Evolutionary conservation across 208 protist genomes (phyloP).

Genomic region (Angomonas desouzai): DNA sequence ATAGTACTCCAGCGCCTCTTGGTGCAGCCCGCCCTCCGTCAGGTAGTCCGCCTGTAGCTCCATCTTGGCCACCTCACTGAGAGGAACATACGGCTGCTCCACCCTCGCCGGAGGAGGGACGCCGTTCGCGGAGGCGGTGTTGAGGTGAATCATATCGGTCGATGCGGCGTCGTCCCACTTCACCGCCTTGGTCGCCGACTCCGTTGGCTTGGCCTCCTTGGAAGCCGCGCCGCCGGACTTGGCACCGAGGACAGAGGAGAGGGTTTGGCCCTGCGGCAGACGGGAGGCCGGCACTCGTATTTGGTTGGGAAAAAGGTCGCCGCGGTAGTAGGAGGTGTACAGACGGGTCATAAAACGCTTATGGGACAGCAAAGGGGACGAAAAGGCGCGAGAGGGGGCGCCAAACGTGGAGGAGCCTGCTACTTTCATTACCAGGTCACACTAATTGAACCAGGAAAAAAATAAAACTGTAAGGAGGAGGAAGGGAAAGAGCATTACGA

Average conservation of each 20-base stretch:
- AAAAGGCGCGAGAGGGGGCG: background rate
- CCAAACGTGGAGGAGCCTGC: background rate
- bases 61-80: constrained; percentile 79
- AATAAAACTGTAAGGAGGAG: background rate
- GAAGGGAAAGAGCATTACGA: background rate
- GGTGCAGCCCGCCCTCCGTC: constrained; percentile 73
- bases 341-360: constrained; percentile 65
- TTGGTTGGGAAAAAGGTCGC: constrained; percentile 72
- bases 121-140: background rate
- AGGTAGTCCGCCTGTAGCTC: constrained; percentile 86
- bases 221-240: constrained; percentile 1
- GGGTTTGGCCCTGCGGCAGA: constrained; percentile 36
- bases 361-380: constrained; percentile 31
- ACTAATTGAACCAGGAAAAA: background rate
- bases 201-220: background rate
- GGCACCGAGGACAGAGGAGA: constrained; percentile 20
- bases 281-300: constrained; percentile 54
- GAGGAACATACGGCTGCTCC: constrained; percentile 68
- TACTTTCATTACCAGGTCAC: too few relatives aligned
- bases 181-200: constrained; percentile 24
- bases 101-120: background rate
- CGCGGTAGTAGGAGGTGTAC: constrained; percentile 85
- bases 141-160: constrained; percentile 58
- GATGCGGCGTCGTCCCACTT: constrained; percentile 55
- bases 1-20: constrained; percentile 87